Percentiles rank a stretch among this genome's conserved stretches.
These are phyloP conservation scores for Venturia aucupariae DNA, from an alignment of 2,329 filamentous ascomycete genomes.

Conservation along the genomic window DNA sequence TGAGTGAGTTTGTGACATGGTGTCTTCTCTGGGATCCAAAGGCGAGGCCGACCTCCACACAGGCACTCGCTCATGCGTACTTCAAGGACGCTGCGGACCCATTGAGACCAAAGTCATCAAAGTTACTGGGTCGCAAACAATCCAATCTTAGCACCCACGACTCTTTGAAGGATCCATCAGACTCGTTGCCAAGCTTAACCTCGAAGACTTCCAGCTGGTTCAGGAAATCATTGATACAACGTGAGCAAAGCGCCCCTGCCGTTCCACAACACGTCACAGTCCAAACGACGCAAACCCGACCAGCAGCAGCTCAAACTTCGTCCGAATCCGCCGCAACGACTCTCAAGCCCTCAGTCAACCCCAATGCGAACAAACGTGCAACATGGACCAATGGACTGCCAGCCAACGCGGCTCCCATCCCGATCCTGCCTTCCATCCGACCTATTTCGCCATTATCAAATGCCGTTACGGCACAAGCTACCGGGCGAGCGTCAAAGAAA, in stretches of 20 bases:
- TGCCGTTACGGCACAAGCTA: conserved; percentile 64
- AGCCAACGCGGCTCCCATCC: conserved; percentile 78
- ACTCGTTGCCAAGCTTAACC: conserved; percentile 50
- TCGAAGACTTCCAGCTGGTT: conserved; percentile 90
- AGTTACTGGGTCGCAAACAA: conserved; percentile 78
- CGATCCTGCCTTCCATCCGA: conserved; percentile 86
- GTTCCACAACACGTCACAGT: conserved; percentile 37
- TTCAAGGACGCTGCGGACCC: conserved; percentile 90
- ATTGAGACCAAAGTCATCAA: conserved; percentile 85
- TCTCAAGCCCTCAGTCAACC: conserved; percentile 41
- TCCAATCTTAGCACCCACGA: conserved; percentile 64
- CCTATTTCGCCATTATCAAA: conserved; percentile 96
- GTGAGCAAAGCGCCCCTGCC: conserved; percentile 60
- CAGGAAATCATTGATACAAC: conserved; percentile 81
- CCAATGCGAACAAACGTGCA: conserved; percentile 65
- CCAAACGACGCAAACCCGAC: conserved; percentile 28
- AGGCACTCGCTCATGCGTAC: conserved; percentile 93
- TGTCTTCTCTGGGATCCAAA: conserved; percentile 99
- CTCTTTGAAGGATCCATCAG: conserved; percentile 53
- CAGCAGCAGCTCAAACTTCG: conserved; percentile 33
- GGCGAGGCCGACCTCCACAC: conserved; percentile 77
- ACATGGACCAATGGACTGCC: conserved; percentile 81
- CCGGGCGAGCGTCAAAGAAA: conserved; percentile 72
- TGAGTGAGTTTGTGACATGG: conserved; percentile 94
- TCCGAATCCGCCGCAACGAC: conserved; percentile 5